Evolutionary conservation across 2,329 filamentous ascomycete species (phyloP), one percentile per base, ranked within the genome.

Genomic region (Pezizomycotina sp.): DNA sequence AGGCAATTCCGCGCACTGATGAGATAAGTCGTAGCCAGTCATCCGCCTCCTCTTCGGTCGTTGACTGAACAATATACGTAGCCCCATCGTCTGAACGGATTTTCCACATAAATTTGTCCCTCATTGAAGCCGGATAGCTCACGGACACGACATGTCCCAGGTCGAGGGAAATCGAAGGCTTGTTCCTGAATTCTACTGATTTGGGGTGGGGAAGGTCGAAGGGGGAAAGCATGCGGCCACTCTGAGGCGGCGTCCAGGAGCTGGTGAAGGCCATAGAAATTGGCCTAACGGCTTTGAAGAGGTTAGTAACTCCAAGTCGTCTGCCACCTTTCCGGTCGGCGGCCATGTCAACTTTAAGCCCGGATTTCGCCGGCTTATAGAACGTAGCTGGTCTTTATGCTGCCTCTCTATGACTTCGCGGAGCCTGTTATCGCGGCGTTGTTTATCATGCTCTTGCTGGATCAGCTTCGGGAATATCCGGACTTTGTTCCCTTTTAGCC

Each of bases 261-360:
- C 45, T 47, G 1, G 50, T 51, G 27, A 53, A 45, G 13, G 50
- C 50, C 48, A 53, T 53, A 4, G 50, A 52, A 28, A 53, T 53
- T 3, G 50, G 50, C 10, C 50, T 43, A 3, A 52, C 50, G 12
- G 49, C 49, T 41, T 51, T 51, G 35, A 52, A 50, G n/a, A 53
- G 47, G 10, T 49, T 48, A 24, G 52, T 53, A 19, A 51, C 50
- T 7, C 48, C 50, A 12, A 53, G 36, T 13, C 50, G 40, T 26
- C 49, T 47, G 20, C 47, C 49, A 24, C 47, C 47, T 26, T 47
- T 50, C 30, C 47, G 48, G 36, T 53, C 50, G 16, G 38, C 25
- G 3, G 29, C 29, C 4, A 47, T 37, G 8, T 53, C 50, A 13
- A 48, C 36, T 33, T 43, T 47, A 13, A 48, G 29, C 25, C 45